Base-by-base conservation (phyloP, 1,139 yeast species). In the Geotrichum australiense region DNA sequence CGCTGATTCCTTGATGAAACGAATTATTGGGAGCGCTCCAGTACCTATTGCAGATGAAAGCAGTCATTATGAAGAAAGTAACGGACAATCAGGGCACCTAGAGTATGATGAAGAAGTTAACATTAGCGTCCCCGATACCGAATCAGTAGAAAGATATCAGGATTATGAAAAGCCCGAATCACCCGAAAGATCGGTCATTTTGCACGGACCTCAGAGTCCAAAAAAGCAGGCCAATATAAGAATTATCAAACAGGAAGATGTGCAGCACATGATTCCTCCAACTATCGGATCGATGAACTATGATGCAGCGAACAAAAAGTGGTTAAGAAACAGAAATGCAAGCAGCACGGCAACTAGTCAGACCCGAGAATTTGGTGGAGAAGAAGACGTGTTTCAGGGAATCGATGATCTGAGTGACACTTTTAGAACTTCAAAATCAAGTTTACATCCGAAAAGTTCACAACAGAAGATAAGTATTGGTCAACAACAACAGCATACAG, bases 331-430 rank as follows among this genome's bases (percentile, higher is more conserved):
- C 20, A 32, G 36, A 10, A 19, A 18, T 8, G 24, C 28, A 24
- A 10, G 10, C 14, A n/a, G n/a, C 19, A 6, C 33, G 14, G 15
- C 16, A 12, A n/a, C 19, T 16, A 19, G 16, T 4, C 7, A 12
- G 31, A 12, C 38, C 10, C 12, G 22, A 31, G 25, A 39, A 10
- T 20, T 32, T 27, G 7, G 35, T 25, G 43, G 33, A 11, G 47
- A 43, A 11, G 26, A 24, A 4, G 47, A 44, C 21, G 35, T 37
- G 12, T 44, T 44, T 20, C 38, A 39, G 2, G 47, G 43, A 12
- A 40, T 43, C 25, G 44, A 43, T 20, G 47, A 43, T 34, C 31
- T 40, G 5, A 39, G 43, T 19, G 43, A 39, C 16, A 33, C 39
- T 5, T 18, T 10, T 19, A 18, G 24, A 31, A n/a, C 24, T 16